Conservation (phyloP, 495 filamentous ascomycete genomes). For the Podospora tetraspora region DNA sequence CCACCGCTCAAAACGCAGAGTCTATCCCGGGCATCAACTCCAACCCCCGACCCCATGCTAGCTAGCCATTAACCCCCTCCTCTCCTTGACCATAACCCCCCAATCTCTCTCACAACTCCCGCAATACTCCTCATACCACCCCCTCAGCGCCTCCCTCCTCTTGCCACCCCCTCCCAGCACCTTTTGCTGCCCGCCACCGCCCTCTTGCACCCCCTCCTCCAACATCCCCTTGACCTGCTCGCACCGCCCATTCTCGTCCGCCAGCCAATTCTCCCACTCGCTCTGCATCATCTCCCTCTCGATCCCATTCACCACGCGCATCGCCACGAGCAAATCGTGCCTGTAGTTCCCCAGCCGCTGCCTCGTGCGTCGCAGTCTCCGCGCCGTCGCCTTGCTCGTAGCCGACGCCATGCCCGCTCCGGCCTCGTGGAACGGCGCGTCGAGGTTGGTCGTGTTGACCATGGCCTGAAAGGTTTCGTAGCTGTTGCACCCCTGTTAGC, state of each 20-base stretch:
- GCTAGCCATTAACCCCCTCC: conserved; percentile 6
- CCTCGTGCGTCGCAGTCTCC: conserved; percentile 67
- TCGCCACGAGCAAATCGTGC: conserved; percentile 86
- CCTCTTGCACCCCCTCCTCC: conserved; percentile 23
- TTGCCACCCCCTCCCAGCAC: conserved; percentile 7
- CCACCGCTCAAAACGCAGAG: neutral
- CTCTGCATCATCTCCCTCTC: conserved; percentile 76
- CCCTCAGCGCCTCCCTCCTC: conserved; percentile 47
- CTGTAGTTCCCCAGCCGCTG: conserved; percentile 78
- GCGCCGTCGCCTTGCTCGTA: conserved; percentile 54
- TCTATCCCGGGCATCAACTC: neutral
- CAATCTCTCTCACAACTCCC: conserved; percentile 64
- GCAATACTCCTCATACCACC: conserved; percentile 70
- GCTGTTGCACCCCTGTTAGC: conserved; percentile 26
- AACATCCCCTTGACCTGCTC: conserved; percentile 54
- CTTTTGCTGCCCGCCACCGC: conserved; percentile 19
- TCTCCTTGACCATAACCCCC: conserved; percentile 26
- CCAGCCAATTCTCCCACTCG: conserved; percentile 90
- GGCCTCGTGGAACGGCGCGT: conserved; percentile 44
- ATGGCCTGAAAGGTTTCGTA: conserved; percentile 54
- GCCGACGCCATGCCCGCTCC: conserved; percentile 38
- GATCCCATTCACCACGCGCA: conserved; percentile 83
- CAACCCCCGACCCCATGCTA: neutral
- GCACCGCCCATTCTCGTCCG: conserved; percentile 65
- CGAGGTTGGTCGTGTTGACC: conserved; percentile 47